A percentile compares a stretch with the other conserved stretches of the same genome.
Evolutionary conservation across 805 yeast species (phyloP).

Genomic region (Kazachstania viticola): DNA sequence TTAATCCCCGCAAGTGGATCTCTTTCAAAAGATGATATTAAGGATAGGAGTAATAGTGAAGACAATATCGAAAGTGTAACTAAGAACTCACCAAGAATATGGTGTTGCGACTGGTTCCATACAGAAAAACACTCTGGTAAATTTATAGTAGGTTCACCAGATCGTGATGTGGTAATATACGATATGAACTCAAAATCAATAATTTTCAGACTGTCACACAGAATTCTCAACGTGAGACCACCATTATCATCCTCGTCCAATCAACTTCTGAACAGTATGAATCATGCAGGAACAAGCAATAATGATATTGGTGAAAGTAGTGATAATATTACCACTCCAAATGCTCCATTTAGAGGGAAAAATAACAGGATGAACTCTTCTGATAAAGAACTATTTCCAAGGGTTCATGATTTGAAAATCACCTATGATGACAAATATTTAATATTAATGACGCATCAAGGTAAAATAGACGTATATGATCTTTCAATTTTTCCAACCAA

Average conservation of each 20-base stretch:
- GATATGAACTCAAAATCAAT: constrained; percentile 21
- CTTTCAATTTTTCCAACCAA: constrained; percentile 23
- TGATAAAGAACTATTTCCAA: constrained; percentile 23
- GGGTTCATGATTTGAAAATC: constrained; percentile 61
- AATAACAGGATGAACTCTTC: background rate
- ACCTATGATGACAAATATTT: constrained; percentile 51
- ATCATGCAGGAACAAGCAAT: background rate
- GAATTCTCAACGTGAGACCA: background rate
- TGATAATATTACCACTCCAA: background rate
- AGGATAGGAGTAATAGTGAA: background rate
- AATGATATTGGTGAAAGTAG: background rate
- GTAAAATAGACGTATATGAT: constrained; percentile 49
- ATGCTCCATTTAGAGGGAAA: too few species aligned
- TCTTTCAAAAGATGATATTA: too few species aligned
- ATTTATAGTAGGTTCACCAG: constrained; percentile 70
- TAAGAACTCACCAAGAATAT: constrained; percentile 26
- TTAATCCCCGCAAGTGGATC: constrained; percentile 7
- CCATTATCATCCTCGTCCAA: background rate
- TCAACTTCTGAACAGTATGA: background rate
- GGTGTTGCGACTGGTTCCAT: constrained; percentile 66
- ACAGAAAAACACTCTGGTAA: constrained; percentile 28
- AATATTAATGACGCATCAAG: constrained; percentile 54
- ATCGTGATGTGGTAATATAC: constrained; percentile 46
- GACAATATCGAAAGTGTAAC: too few species aligned
- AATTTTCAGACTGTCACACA: constrained; percentile 21